Conservation (phyloP, 2,329 filamentous ascomycete genomes). For the Fusarium chuoi region DNA sequence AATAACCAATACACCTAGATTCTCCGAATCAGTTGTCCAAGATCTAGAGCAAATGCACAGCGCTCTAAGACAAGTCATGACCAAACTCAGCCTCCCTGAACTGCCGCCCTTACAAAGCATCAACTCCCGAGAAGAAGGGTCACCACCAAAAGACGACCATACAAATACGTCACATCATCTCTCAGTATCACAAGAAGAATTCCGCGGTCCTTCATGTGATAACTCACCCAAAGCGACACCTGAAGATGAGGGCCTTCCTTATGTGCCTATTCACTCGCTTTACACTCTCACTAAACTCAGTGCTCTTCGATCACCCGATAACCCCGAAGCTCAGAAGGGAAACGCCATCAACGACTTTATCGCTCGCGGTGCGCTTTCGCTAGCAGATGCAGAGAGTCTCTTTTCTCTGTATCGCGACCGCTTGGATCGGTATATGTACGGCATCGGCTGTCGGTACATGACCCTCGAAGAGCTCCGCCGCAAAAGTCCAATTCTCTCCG, state of each 20-base stretch:
- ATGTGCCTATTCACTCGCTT: constrained; percentile 53
- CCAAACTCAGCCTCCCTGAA: constrained; percentile 42
- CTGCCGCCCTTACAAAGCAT: constrained; percentile 35
- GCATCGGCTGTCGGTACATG: constrained; percentile 61
- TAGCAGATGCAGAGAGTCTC: constrained; percentile 61
- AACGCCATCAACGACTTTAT: constrained; percentile 49
- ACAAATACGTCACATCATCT: constrained; percentile 8
- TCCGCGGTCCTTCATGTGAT: constrained; percentile 42
- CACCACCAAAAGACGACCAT: constrained; percentile 37
- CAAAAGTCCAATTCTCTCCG: constrained; percentile 65
- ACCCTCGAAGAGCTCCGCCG: constrained; percentile 63
- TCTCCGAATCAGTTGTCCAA: constrained; percentile 36
- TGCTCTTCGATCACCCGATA: constrained; percentile 50
- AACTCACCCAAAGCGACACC: constrained; percentile 44
- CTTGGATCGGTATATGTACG: constrained; percentile 64
- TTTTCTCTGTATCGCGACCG: constrained; percentile 62
- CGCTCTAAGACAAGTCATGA: constrained; percentile 40
- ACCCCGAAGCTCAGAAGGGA: constrained; percentile 33
- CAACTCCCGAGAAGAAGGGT: constrained; percentile 38
- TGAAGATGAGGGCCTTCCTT: constrained; percentile 50
- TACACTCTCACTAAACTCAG: constrained; percentile 53
- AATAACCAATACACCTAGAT: not conserved
- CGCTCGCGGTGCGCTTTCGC: constrained; percentile 53
- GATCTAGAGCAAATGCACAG: constrained; percentile 43
- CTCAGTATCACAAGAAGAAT: constrained; percentile 29